Conservation (phyloP, 163 green algal species). For the Scenedesmus sp. region DNA sequence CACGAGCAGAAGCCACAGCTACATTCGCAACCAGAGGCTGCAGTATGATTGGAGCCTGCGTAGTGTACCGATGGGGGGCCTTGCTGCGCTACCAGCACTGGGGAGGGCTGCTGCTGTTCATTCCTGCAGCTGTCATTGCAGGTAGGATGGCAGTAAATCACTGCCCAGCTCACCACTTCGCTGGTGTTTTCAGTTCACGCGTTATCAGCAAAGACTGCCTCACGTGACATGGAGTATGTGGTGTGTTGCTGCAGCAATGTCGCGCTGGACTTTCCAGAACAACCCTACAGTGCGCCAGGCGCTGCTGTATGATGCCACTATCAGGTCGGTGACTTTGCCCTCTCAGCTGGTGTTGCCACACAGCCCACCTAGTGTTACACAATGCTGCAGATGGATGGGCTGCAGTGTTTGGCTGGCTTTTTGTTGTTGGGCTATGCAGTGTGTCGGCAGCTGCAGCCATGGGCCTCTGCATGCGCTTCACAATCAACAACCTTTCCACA, state of each 20-base stretch:
- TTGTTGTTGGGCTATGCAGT: too few relatives aligned
- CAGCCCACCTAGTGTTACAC: too few relatives aligned
- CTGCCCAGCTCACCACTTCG: background rate
- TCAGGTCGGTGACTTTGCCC: slow-evolving; percentile 37
- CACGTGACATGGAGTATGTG: background rate
- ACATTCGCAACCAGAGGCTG: background rate
- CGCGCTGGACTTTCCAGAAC: slow-evolving; percentile 25
- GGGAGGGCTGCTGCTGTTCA: slow-evolving; percentile 35
- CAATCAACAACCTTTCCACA: too few relatives aligned
- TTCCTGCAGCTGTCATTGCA: slow-evolving; percentile 42
- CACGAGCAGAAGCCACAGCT: background rate
- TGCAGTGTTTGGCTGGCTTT: too few relatives aligned
- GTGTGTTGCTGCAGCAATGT: background rate
- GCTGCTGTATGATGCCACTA: slow-evolving; percentile 49
- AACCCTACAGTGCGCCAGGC: slow-evolving; percentile 39
- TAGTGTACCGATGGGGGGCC: slow-evolving; percentile 16
- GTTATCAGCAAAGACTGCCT: too few relatives aligned
- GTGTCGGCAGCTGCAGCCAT: too few relatives aligned
- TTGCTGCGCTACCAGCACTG: slow-evolving; percentile 40
- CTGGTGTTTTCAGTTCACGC: background rate
- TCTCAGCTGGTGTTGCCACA: too few relatives aligned
- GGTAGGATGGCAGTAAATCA: background rate
- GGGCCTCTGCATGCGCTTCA: too few relatives aligned
- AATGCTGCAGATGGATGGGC: too few relatives aligned
- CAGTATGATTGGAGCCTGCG: slow-evolving; percentile 9